These are phyloP conservation scores for Lactarius pseudohatsudake DNA, from an alignment of 768 basidiomycete species.

Conservation along the genomic window DNA sequence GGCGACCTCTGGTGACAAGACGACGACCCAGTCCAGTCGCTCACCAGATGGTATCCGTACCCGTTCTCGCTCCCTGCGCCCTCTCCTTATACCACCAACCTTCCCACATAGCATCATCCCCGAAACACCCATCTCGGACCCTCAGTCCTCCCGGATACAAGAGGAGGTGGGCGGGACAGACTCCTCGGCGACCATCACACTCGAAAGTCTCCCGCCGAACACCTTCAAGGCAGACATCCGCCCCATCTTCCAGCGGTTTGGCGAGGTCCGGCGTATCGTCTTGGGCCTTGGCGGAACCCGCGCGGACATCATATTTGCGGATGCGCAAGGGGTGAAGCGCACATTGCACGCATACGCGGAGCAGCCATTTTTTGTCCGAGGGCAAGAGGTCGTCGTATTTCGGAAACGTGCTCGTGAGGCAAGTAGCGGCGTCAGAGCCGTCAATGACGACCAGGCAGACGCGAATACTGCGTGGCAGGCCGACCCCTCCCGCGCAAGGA, in stretches of 20 bases:
- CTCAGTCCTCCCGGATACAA: not conserved
- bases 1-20: no score
- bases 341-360: conserved; percentile 18
- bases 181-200: not conserved
- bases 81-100: conserved; percentile 12
- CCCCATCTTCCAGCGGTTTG: conserved; percentile 9
- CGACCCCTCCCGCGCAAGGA: not conserved
- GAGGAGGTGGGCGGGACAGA: not conserved
- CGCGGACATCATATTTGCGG: conserved; percentile 15
- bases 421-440: not conserved
- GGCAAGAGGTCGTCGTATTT: conserved; percentile 1
- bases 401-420: not conserved
- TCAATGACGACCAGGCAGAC: not conserved
- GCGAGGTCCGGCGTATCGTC: conserved; percentile 4
- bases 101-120: not conserved
- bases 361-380: conserved; percentile 7
- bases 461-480: not conserved
- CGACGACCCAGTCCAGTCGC: not conserved
- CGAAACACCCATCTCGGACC: not conserved
- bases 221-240: conserved; percentile 17
- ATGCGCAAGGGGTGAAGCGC: not conserved
- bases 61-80: not conserved
- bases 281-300: not conserved
- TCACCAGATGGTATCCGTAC: not conserved
- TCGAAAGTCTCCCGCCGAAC: not conserved